These are phyloP conservation scores for Crithidia bombi DNA, from an alignment of 208 protist species.

Conservation along the genomic window DNA sequence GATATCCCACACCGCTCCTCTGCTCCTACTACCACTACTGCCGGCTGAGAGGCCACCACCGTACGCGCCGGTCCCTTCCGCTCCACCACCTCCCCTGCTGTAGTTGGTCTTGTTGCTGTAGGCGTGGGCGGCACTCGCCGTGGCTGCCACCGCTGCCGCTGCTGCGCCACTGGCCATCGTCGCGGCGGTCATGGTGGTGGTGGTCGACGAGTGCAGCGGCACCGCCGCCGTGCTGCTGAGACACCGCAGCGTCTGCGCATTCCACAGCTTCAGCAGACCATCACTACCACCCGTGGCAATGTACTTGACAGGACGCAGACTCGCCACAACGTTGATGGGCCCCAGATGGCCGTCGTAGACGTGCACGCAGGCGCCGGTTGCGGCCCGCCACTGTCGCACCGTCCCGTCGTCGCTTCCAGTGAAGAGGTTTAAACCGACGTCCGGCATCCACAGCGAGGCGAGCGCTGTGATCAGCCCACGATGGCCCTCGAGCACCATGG, in stretches of 20 bases:
- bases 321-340: constrained; percentile 46
- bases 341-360: constrained; percentile 43
- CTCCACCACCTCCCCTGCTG: background rate
- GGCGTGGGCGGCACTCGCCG: background rate
- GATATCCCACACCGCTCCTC: constrained; percentile 37
- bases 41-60: background rate
- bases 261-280: constrained; percentile 48
- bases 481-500: constrained; percentile 46
- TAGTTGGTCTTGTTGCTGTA: background rate
- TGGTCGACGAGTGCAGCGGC: background rate
- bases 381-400: constrained; percentile 56
- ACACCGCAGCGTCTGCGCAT: constrained; percentile 37
- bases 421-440: constrained; percentile 43
- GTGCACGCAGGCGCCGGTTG: constrained; percentile 45
- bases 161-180: background rate
- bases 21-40: background rate
- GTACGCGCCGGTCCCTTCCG: background rate
- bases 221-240: constrained; percentile 37
- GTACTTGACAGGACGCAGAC: constrained; percentile 33
- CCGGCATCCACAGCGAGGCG: constrained; percentile 28
- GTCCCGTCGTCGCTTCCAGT: constrained; percentile 60
- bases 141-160: background rate
- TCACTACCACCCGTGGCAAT: constrained; percentile 43
- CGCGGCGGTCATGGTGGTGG: background rate
- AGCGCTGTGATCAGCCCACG: constrained; percentile 36